Percentiles rank a stretch among this genome's conserved stretches.
Evolutionary conservation across 306 rosid genomes (phyloP).

Genomic region (Ceratonia siliqua): DNA sequence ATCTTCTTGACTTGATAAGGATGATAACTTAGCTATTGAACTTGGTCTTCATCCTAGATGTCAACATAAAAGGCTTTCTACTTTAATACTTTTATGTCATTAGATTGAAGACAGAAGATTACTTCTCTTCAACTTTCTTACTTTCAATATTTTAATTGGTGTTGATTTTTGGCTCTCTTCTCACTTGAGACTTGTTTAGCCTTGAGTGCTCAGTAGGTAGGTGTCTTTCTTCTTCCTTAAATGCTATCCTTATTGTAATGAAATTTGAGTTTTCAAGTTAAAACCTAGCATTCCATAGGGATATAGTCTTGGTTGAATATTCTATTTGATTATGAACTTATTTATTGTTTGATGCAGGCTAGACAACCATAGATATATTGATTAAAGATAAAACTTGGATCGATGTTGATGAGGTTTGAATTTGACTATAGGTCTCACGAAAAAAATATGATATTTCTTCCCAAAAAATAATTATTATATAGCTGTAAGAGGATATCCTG

Average conservation of each 20-base stretch:
- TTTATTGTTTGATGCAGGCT: neutral
- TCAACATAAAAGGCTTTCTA: neutral
- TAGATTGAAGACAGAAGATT: neutral
- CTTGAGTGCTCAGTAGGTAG: neutral
- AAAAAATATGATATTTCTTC: neutral
- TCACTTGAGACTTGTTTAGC: constrained; percentile 1
- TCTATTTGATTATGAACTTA: neutral
- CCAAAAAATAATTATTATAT: too few relatives aligned
- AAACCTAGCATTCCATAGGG: neutral
- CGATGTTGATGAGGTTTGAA: neutral
- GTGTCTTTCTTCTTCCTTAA: neutral
- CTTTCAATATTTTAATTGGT: neutral
- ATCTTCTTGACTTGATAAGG: neutral
- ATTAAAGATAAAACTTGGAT: neutral
- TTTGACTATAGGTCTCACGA: neutral
- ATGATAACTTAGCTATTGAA: neutral
- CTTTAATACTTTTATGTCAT: neutral
- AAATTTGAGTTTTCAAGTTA: neutral
- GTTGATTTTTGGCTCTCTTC: neutral
- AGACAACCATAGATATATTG: neutral
- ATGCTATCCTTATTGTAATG: neutral
- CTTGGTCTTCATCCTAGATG: neutral
- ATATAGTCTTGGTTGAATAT: neutral
- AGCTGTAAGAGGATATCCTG: too few relatives aligned
- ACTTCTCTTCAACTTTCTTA: neutral